Conservation (phyloP, 73 alveolate species). For the Blepharisma japonicum region DNA sequence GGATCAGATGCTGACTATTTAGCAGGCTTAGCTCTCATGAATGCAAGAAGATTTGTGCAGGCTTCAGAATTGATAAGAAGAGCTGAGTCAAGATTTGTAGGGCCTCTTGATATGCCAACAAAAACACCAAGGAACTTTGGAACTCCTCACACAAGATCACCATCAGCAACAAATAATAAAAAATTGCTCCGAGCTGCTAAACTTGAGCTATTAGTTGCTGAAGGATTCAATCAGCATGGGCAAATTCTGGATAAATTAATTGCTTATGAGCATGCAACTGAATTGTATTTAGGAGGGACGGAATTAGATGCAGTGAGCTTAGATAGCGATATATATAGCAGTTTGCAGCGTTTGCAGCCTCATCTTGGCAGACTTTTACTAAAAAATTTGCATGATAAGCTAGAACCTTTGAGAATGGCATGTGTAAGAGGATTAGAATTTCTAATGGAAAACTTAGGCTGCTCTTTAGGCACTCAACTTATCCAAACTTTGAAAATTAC, state of each 20-base stretch:
- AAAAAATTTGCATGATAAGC: constrained; percentile 35
- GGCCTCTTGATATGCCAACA: constrained; percentile 21
- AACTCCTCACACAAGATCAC: background rate
- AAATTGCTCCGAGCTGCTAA: constrained; percentile 42
- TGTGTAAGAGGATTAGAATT: constrained; percentile 47
- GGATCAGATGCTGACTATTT: constrained; percentile 42
- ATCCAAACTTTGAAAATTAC: constrained; percentile 20
- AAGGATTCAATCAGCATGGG: constrained; percentile 58
- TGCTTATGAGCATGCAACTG: constrained; percentile 58
- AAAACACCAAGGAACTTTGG: constrained; percentile 22
- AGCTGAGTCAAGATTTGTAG: constrained; percentile 29
- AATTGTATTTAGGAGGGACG: constrained; percentile 31
- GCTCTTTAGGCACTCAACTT: constrained; percentile 43
- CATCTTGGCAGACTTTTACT: constrained; percentile 47
- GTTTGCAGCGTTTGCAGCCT: constrained; percentile 41
- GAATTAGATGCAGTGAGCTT: constrained; percentile 17
- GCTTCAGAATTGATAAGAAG: constrained; percentile 57
- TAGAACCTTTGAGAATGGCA: constrained; percentile 62
- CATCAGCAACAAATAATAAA: constrained; percentile 31
- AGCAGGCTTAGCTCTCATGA: constrained; percentile 46
- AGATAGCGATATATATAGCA: constrained; percentile 34
- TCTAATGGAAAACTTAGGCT: constrained; percentile 59
- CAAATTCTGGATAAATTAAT: constrained; percentile 48
- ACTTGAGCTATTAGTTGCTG: constrained; percentile 63
- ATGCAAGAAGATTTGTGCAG: constrained; percentile 61